Evolutionary conservation across 2,329 filamentous ascomycete genomes (phyloP), one percentile per base, ranked within the genome.

Genomic region (Cytospora chrysosperma): DNA sequence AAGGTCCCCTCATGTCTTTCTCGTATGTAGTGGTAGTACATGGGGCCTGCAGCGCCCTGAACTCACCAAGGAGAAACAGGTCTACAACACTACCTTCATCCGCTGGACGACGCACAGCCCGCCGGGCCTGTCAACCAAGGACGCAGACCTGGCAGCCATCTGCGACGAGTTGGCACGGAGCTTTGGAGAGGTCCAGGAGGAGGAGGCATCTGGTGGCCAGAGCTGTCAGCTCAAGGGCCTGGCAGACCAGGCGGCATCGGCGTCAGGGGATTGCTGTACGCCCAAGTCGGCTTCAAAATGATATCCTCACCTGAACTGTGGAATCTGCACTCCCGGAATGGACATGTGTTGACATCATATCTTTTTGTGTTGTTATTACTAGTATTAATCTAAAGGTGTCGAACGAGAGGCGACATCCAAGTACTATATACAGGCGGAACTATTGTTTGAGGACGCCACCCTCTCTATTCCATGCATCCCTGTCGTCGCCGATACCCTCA

Each of bases 31-130:
- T n/a, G 52, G 4, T 4, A 24, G n/a, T 47, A 47, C n/a, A n/a
- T n/a, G n/a, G n/a, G 43, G n/a, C n/a, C 28, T 32, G 54, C 17
- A 30, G n/a, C n/a, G n/a, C n/a, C n/a, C 13, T 6, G 3, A 6
- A 59, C 19, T 43, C 9, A 26, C 5, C 19, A 40, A 19, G 72
- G 84, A 30, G 82, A 69, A 49, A 43, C 55, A 89, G 87, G 82
- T 90, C 10, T 92, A 88, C 75, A 91, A 90, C 72, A 88, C 83
- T 7, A 85, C 85, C 0, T 86, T 86, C 69, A 85, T 92, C 66
- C 84, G 87, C 56, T 92, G 89, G 89, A 91, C 88, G 10, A 92
- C 89, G 1, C 89, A 92, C 72, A 82, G 77, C 63, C 88, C 88
- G 0, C 76, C 78, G 10, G 89, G 89, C 1, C 76, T 92, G n/a